Evolutionary conservation across 2,329 filamentous ascomycete genomes (phyloP), one percentile per base, ranked within the genome.

Genomic region (Seiridium unicorne): DNA sequence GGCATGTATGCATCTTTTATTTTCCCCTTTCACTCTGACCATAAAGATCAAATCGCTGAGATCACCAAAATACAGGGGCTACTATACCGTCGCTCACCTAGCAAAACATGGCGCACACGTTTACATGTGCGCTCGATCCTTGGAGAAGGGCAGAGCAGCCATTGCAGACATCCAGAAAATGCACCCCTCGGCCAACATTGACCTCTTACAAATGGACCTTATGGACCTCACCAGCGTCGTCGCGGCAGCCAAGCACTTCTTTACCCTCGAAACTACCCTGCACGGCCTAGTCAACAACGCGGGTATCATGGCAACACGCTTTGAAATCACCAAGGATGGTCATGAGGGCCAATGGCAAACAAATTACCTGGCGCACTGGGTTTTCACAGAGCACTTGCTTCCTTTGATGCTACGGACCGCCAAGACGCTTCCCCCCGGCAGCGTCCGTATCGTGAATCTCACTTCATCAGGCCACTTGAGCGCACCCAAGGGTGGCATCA

Each of bases 321-420:
- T 72, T 55, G 64, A 66, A 44, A 61, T 71, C 26, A 75, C 70
- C 54, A 66, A 67, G 57, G 70, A 78, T 57, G 72, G 71, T 40
- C 70, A 71, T 66, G 77, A 76, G 65, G 70, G 64, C 55, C 74
- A 79, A 62, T 77, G 68, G 67, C 70, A 78, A 68, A 77, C 75
- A 42, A 79, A 79, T 61, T 77, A 79, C 64, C 69, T 79, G 26
- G 67, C 74, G 7, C 77, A 79, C 67, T 79, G 74, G 75, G 63
- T 77, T 10, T 63, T 79, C 5, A 78, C 76, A 4, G 62, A 70
- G 34, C 70, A 73, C 56, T 70, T 78, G 3, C 69, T 79, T 6
- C 75, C 76, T 4, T 63, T 76, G 26, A 65, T 79, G 58, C 65
- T 68, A 26, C 55, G 46, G 13, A 77, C 76, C 2, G 66, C 74